A percentile compares a stretch with the other conserved stretches of the same genome.
These are phyloP conservation scores for Grammothele lineata DNA, from an alignment of 768 basidiomycete species.

Conservation along the genomic window DNA sequence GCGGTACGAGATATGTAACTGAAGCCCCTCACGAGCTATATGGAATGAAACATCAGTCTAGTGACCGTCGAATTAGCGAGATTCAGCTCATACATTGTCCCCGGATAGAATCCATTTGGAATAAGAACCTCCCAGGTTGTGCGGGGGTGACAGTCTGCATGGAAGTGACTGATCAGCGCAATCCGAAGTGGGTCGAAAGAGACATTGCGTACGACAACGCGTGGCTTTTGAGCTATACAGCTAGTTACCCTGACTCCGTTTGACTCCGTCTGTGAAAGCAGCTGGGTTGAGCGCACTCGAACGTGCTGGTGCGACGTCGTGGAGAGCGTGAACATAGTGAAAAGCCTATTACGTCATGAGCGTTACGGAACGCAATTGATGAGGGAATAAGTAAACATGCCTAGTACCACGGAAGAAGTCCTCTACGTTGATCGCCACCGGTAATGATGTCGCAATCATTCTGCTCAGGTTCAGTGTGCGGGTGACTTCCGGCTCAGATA, in stretches of 20 bases:
- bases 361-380: neutral
- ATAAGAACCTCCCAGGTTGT: constrained; percentile 76
- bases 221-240: constrained; percentile 41
- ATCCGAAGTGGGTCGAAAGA: constrained; percentile 1
- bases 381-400: constrained; percentile 37
- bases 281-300: constrained; percentile 60
- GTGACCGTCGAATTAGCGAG: too few relatives aligned
- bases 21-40: constrained; percentile 58
- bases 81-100: constrained; percentile 53
- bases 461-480: constrained; percentile 54
- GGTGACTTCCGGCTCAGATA: constrained; percentile 43
- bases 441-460: constrained; percentile 64
- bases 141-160: constrained; percentile 69
- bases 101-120: constrained; percentile 62
- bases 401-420: constrained; percentile 89
- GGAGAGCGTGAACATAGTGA: constrained; percentile 89
- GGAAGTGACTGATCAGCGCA: neutral
- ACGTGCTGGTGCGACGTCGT: constrained; percentile 75
- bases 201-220: constrained; percentile 40
- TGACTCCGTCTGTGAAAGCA: constrained; percentile 44
- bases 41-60: neutral
- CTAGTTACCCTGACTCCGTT: constrained; percentile 50
- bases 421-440: constrained; percentile 90
- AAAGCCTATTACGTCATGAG: constrained; percentile 47
- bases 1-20: constrained; percentile 68